Base-by-base conservation (phyloP, 2,329 filamentous ascomycete species). In the Aspergillus floridensis region DNA sequence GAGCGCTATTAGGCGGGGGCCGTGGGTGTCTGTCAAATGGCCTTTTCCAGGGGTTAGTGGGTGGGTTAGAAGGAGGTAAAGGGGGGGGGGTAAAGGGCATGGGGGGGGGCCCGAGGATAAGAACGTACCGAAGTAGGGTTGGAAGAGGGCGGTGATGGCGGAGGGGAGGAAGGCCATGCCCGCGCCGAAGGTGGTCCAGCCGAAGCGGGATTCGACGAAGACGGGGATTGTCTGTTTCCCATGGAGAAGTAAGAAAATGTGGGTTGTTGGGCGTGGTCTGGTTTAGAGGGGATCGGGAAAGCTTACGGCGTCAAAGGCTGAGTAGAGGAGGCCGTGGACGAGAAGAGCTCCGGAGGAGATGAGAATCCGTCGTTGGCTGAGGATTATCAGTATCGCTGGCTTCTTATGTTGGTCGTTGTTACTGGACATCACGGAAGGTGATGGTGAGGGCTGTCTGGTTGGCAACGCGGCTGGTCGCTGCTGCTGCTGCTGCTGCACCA, bases 1-100 rank as follows among this genome's bases (percentile, higher is more conserved):
- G 1, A 86, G 79, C 0, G 84, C 81, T 8, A 85, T 80, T 78
- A 84, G 88, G 31, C 86, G 83, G 1, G 87, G 82, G 7, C 88
- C 88, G 63, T 86, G 84, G 49, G 74, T 79, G 72, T 86, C 84
- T 24, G 76, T 76, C 49, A 81, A 68, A 68, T 74, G 75, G 10
- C 85, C 86, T n/a, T 69, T 72, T 50, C n/a, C 22, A 21, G 49
- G 46, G 24, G 44, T 32, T 24, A 26, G 19, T 49, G 24, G 47
- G 54, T 14, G n/a, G n/a, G n/a, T 22, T 3, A 22, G 3, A 22
- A 22, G 22, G 4, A 4, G 22, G 22, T 22, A 22, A 22, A 22
- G 5, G 4, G 4, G 5, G 6, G 38, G 35, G 35, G 35, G 10
- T 38, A 11, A 14, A 41, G 14, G 35, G 38, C 6, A 3, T 41